Evolutionary conservation across 106 monocot genomes (phyloP), one percentile per base, ranked within the genome.

Genomic region (Hemerocallis citrina): DNA sequence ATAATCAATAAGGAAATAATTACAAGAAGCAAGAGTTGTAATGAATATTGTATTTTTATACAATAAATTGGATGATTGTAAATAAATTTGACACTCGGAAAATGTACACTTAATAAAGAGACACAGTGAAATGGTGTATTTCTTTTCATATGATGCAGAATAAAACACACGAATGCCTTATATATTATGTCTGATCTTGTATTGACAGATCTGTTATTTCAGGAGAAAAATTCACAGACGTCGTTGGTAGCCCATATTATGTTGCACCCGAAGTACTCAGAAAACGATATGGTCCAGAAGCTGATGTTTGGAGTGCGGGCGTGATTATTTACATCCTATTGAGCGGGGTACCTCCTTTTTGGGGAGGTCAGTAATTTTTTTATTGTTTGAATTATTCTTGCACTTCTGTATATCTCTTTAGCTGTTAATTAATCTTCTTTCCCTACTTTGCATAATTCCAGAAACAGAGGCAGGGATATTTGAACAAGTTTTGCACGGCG

Each of bases 271-370:
- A 72, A 64, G 72, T 72, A 28, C 54, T 72, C 20, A 72, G 23
- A 64, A 72, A 72, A 45, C 44, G 24, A 10, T 72, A 72, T 48
- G 72, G 72, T 29, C 64, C 44, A 64, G 72, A 72, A 63, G 56
- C 37, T 34, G 72, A 72, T 72, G 72, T 72, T 28, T 72, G 72
- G 72, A 72, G 72, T 56, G 72, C 72, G 17, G 72, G 72, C 1
- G 72, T 72, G 14, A 72, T 72, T 7, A 72, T 72, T 34, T 72
- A 64, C 45, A 72, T 72, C 33, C 64, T 64, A 39, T 37, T 72
- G 64, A 72, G 72, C 57, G 72, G 72, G 30, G 72, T 72, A n/a
- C 72, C 72, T 19, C 72, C 72, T 21, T 72, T 72, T 24, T 72
- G 72, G 72, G 63, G 63, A 64, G 72, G 72, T 72, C 20, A 3